These are phyloP conservation scores for Penicillium sp. DNA, from an alignment of 2,329 filamentous ascomycete genomes.

Conservation along the genomic window DNA sequence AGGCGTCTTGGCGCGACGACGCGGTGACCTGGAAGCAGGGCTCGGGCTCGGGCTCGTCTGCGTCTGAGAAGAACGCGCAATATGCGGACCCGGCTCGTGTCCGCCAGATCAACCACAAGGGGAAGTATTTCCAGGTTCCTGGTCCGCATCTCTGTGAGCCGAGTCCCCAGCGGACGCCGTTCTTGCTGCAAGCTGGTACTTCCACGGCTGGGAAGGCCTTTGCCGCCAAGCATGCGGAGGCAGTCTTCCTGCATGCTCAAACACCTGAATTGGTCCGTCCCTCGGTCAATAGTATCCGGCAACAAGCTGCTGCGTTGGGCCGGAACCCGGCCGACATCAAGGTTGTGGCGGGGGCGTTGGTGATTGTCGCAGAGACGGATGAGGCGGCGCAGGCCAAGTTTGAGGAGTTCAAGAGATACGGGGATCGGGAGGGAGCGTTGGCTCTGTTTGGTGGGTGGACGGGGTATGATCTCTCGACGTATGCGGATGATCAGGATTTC, in stretches of 20 bases:
- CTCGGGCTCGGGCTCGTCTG: conserved; percentile 9
- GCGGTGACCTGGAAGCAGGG: conserved; percentile 33
- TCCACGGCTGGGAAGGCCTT: conserved; percentile 51
- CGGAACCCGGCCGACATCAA: conserved; percentile 46
- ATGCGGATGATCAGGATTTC: conserved; percentile 50
- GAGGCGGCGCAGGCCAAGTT: conserved; percentile 48
- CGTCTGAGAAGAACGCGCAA: not conserved
- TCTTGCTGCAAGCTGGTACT: conserved; percentile 52
- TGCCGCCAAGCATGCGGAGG: conserved; percentile 48
- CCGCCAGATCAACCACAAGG: conserved; percentile 42
- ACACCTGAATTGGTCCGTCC: conserved; percentile 44
- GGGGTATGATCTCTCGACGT: conserved; percentile 48
- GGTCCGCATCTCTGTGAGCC: conserved; percentile 51
- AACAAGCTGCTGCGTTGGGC: conserved; percentile 41
- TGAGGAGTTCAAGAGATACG: conserved; percentile 46
- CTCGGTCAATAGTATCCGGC: conserved; percentile 47
- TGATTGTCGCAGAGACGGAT: conserved; percentile 50
- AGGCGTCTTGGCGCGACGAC: conserved; percentile 54
- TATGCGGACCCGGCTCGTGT: conserved; percentile 41
- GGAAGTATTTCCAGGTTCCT: conserved; percentile 47
- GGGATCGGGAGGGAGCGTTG: conserved; percentile 48
- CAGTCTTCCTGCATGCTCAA: conserved; percentile 52
- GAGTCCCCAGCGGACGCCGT: conserved; percentile 51
- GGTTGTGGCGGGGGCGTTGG: conserved; percentile 47
- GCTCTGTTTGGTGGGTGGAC: conserved; percentile 53